phyloP scores from a whole-genome alignment of 345 rosid species.

The Pistacia vera region DNA sequence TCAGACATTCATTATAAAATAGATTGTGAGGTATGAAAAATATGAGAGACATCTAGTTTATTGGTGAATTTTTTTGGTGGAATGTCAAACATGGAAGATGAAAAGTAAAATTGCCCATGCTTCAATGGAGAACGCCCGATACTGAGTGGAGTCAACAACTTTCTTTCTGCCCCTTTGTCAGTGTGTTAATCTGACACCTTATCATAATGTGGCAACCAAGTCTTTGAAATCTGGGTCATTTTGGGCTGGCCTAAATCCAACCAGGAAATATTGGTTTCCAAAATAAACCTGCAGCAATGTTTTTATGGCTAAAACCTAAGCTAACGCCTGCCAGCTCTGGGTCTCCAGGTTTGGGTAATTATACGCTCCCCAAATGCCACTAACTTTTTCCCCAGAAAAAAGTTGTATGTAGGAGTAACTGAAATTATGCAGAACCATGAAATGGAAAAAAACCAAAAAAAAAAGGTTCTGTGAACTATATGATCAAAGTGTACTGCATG shows the following conservation, averaged over 20 bases:
- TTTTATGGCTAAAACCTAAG: no score
- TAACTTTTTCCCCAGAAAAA: no score
- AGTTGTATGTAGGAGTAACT: no score
- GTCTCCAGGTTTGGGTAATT: no score
- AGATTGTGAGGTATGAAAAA: neutral
- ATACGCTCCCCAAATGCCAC: no score
- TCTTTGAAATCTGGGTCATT: neutral
- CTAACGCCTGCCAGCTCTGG: no score
- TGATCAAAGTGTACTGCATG: neutral
- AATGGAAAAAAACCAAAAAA: no score
- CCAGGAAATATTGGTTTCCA: no score
- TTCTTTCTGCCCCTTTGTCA: neutral
- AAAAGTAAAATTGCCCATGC: neutral
- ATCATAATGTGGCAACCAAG: neutral
- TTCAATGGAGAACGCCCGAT: neutral
- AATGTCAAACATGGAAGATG: neutral
- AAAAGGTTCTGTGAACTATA: neutral
- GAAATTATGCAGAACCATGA: no score
- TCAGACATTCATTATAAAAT: neutral
- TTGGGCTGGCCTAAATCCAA: no score
- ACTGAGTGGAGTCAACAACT: neutral
- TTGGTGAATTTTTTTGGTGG: neutral
- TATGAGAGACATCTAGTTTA: neutral
- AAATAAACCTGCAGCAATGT: no score
- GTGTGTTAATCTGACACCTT: constrained; percentile 1